Base-by-base conservation (phyloP, 805 yeast species). In the Ogataea nitratoaversa region DNA sequence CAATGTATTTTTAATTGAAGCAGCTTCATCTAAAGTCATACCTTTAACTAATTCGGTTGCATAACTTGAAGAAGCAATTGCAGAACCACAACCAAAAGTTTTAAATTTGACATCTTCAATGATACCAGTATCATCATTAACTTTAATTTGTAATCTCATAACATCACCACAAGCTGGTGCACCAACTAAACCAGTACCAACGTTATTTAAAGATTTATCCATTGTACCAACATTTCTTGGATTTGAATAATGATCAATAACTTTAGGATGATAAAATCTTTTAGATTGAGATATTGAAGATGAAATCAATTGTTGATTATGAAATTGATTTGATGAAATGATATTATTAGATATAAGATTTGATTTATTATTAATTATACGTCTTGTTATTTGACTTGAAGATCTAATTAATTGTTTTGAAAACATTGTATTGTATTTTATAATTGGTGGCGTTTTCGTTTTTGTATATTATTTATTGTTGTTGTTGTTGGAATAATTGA, bases 121-220 rank as follows among this genome's bases (percentile, higher is more conserved):
- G 39, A 86, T 73, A 1, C 99, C 99, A 19, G 95, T 79, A 42
- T 75, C 81, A 56, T 90, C 97, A 49, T 83, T 82, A 8, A 93
- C 99, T 62, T 90, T 79, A 57, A 93, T 93, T 65, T 93, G 98
- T 49, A 93, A 74, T 68, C 95, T 84, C 96, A 93, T 93, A 33
- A 93, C 99, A 70, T 93, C 99, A 41, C 99, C 99, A 69, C 99
- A 93, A 0, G 99, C 99, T 40, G 99, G 98, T 0, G 99, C 98
- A 42, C 99, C 99, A 13, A 93, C 99, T 33, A 93, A 74, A 1
- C 99, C 99, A 1, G 98, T 93, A 32, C 99, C 99, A 11, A 93
- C 97, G 51, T 80, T 77, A 14, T 67, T 57, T 43, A 78, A 75
- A 40, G 71, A 73, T 66, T 90, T 89, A 66, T 90, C 88, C 64